phyloP scores from a whole-genome alignment of 2,329 filamentous ascomycete genomes.

The Fusarium sambucinum region DNA sequence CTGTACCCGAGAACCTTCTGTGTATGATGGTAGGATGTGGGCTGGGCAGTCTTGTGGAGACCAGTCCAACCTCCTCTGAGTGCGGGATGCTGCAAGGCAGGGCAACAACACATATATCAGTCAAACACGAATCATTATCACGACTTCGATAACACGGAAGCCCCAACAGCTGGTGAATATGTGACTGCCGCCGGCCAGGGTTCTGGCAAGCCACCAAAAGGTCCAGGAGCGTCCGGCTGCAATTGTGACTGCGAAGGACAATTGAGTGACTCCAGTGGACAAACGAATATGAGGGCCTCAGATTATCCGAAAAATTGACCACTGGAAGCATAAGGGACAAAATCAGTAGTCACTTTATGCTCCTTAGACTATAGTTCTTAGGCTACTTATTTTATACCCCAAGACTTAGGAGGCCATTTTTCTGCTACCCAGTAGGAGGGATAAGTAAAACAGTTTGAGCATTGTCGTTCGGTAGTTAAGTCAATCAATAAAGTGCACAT shows the following conservation, averaged over 20 bases:
- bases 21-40: not conserved
- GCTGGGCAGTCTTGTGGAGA: too few relatives aligned
- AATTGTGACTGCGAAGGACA: not conserved
- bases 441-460: not conserved
- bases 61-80: too few relatives aligned
- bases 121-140: not conserved
- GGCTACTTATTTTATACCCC: too few relatives aligned
- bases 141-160: not conserved
- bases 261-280: too few relatives aligned
- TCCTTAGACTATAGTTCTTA: too few relatives aligned
- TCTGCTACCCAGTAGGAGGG: too few relatives aligned
- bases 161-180: slow-evolving; percentile 1
- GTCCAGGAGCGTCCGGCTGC: not conserved
- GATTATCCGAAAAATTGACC: too few relatives aligned
- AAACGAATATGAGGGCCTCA: too few relatives aligned
- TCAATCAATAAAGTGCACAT: slow-evolving; percentile 16
- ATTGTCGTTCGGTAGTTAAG: not conserved
- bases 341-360: too few relatives aligned
- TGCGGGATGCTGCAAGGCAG: not conserved
- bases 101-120: not conserved
- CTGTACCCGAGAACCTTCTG: not conserved
- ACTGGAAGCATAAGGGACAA: too few relatives aligned
- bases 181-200: not conserved
- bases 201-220: not conserved
- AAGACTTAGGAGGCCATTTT: too few relatives aligned